Base-by-base conservation (phyloP, 345 rosid species). In the Salix udensis region DNA sequence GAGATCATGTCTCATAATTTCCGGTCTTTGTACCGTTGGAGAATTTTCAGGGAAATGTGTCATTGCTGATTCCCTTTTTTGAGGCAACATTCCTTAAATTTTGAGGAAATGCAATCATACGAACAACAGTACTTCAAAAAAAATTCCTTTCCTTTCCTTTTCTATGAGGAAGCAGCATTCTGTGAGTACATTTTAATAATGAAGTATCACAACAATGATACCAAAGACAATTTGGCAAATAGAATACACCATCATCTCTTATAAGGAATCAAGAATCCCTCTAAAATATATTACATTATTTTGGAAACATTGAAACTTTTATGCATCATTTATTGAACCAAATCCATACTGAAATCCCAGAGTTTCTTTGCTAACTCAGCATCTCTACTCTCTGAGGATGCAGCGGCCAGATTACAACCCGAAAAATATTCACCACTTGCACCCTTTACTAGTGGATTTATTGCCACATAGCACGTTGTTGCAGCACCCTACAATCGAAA, bases 401-500 rank as follows among this genome's bases (percentile, higher is more conserved):
- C 78, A 23, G 78, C 81, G 10, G 82, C 83, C 71, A 80, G 48
- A 82, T 90, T 90, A 74, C 89, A 83, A 67, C 89, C 91, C 70
- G 50, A 34, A 65, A 90, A 88, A 78, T 89, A 91, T 73, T 86
- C 87, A 4, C 92, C 92, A 9, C 83, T 88, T 55, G 86, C 87
- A 77, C 93, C 97, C n/a, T 81, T 85, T 28, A 79, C 84, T 65
- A 88, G 94, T 0, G 95, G 91, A 77, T 93, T 88, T 82, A 91
- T 76, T 26, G 97, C 97, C 12, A 87, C 88, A 44, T 89, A 91
- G 80, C 97, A 90, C 2, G 94, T 89, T 16, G 97, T 88, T 66
- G 97, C 91, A 2, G 95, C 93, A 80, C 97, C 92, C 93, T 90
- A 66, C 75, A 79, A 73, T 68, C 79, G 52, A n/a, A 42, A 18